Conservation (phyloP, 169 alveolate species). For the Fabrea salina region DNA sequence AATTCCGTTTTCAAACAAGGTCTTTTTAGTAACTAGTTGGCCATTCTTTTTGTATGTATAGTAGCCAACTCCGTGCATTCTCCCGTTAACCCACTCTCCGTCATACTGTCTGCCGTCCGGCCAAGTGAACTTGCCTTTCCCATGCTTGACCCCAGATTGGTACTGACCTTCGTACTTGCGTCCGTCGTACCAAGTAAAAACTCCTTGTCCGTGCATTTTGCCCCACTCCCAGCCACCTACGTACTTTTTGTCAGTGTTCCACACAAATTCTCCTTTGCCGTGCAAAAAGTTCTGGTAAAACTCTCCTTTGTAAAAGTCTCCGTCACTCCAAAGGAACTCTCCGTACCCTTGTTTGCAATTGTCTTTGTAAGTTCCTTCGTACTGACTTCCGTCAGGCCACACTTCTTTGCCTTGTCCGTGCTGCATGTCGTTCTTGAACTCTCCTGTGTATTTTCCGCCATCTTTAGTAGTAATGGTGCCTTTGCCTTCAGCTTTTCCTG, state of each 20-base stretch:
- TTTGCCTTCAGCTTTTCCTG: no score
- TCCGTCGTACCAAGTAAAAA: constrained; percentile 60
- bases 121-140: constrained; percentile 46
- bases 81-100: constrained; percentile 37
- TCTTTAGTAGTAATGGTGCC: background rate
- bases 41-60: no score
- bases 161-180: constrained; percentile 48
- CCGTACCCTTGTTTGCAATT: constrained; percentile 11
- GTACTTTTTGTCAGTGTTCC: constrained; percentile 3
- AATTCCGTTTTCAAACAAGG: no score
- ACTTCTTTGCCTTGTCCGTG: constrained; percentile 24
- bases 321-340: background rate
- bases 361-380: background rate
- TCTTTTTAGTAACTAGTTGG: no score
- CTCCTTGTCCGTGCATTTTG: constrained; percentile 62
- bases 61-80: constrained; percentile 46
- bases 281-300: background rate
- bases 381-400: constrained; percentile 10
- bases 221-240: constrained; percentile 68
- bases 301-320: background rate
- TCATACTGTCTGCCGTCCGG: constrained; percentile 35
- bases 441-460: constrained; percentile 14
- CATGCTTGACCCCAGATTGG: constrained; percentile 35
- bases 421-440: background rate
- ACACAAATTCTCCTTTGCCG: constrained; percentile 1